Base-by-base conservation (phyloP, 2,329 filamentous ascomycete species). In the Malbranchea zuffiana region DNA sequence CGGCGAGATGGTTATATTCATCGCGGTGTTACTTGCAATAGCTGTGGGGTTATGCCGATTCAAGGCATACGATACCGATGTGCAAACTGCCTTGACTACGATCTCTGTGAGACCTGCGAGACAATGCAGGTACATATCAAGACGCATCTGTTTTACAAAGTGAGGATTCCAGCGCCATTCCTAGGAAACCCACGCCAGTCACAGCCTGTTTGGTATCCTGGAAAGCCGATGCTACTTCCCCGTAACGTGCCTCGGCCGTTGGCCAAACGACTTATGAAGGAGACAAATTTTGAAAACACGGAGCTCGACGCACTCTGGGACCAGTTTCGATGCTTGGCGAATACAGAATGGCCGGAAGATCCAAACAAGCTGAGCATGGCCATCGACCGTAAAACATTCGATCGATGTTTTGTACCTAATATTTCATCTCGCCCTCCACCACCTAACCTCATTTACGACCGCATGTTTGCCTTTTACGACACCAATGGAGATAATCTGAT, bases 401-500 rank as follows among this genome's bases (percentile, higher is more conserved):
- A 95, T 55, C 78, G 82, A 32, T 93, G 86, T 48, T 77, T 96
- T 42, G 79, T 92, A 5, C 84, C 85, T 3, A 82, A 82, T n/a
- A 82, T 81, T 10, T 81, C 80, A n/a, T 74, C 77, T 40, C 74
- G 80, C 20, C 79, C 85, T 38, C 76, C 81, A 7, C 72, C 80
- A 1, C 84, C 88, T 1, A 95, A 92, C 55, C 73, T 94, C 10
- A 83, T 98, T 41, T 90, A 93, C 53, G 88, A 98, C 56, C 81
- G 90, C 47, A 90, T 95, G 74, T 98, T 96, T 61, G 76, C 82
- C 34, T 95, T 95, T 57, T 98, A 95, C 57, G 90, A 98, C 59
- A 82, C 79, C 20, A 88, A 96, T 56, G 72, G 76, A 27, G 85
- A 98, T 54, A 82, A 82, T 15, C 66, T 93, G 5, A 95, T 98